Evolutionary conservation across 371 early-diverging fungal species (phyloP).

Genomic region (Parasitella parasitica): DNA sequence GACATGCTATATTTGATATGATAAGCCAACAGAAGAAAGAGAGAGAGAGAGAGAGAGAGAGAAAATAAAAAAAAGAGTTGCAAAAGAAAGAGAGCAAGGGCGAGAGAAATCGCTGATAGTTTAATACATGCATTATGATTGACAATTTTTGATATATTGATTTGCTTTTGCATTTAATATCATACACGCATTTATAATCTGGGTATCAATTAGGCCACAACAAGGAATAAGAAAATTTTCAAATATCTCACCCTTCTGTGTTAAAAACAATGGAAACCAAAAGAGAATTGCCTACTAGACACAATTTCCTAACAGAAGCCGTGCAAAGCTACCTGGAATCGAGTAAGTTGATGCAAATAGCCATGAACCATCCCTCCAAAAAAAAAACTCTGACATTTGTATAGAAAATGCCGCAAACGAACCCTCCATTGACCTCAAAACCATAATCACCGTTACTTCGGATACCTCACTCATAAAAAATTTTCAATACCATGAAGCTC

Average conservation of each 20-base stretch:
- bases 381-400: neutral
- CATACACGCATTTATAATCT: neutral
- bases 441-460: conserved; percentile 10
- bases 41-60: neutral
- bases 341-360: conserved; percentile 10
- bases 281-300: conserved; percentile 23
- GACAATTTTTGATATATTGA: neutral
- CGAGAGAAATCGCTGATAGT: neutral
- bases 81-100: too few relatives aligned
- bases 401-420: neutral
- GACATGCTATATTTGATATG: neutral
- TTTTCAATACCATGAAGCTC: neutral
- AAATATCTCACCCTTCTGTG: neutral
- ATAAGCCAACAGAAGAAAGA: neutral
- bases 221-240: neutral
- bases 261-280: conserved; percentile 2
- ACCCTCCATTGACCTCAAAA: conserved; percentile 8
- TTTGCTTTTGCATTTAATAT: neutral
- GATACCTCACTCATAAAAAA: neutral
- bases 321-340: conserved; percentile 19
- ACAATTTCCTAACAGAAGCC: conserved; percentile 28
- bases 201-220: neutral
- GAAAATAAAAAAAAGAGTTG: neutral
- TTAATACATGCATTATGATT: too few relatives aligned
- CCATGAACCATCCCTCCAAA: neutral